Base-by-base conservation (phyloP, 2,329 filamentous ascomycete species). In the Hypoxylon sp. region DNA sequence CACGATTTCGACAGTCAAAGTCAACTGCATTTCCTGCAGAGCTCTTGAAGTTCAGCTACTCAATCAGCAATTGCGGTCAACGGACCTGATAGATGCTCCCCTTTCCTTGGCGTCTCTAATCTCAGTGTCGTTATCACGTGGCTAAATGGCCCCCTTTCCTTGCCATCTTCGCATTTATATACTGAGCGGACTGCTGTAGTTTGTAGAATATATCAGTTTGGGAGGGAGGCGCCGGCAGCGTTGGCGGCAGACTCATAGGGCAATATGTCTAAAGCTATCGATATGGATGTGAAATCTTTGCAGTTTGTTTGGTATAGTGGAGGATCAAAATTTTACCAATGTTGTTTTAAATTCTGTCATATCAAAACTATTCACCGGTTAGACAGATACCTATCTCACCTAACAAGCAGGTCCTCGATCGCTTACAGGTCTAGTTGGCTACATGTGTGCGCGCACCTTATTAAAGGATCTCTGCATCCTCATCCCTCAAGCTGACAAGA, bases 401-500 rank as follows among this genome's bases (percentile, higher is more conserved):
- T 56, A 45, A 19, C 10, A 45, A 38, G n/a, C 25, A n/a, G 13
- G 5, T 17, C 14, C 25, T 28, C 28, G 10, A 46, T 34, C 38
- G 19, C 38, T 30, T 30, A 2, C 34, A 19, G 30, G 6, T 19
- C 43, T 28, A 14, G 21, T 48, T n/a, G 25, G 13, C 32, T 45
- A n/a, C 25, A 5, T 21, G 36, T 2, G 23, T 58, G 48, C 9
- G 23, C 49, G 48, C 9, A 45, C 5, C 17, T 45, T 13, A 13
- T 19, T 11, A 25, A 51, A 60, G 57, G 57, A 51, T 43, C 5
- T 7, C 28, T 17, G 17, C 9, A 17, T 34, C 5, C n/a, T 45
- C 34, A 23, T 50, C 5, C 3, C 36, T 17, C 41, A 59, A 62
- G 49, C 32, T 63, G 34, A 60, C 48, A 43, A n/a, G 14, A 32